Conservation (phyloP, 2,329 filamentous ascomycete genomes). For the Colletotrichum siamense region DNA sequence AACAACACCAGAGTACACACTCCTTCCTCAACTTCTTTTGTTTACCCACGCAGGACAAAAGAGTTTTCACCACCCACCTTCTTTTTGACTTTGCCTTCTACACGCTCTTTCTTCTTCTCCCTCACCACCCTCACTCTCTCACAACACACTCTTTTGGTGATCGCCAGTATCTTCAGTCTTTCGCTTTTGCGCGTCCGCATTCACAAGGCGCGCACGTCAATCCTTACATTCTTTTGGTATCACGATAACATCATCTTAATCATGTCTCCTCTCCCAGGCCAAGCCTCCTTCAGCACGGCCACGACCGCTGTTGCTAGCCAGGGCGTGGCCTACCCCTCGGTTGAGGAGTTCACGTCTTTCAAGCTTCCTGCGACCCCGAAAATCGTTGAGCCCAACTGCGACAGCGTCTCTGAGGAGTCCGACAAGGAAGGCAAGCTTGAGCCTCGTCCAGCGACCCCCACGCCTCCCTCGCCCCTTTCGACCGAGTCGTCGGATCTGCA, state of each 20-base stretch:
- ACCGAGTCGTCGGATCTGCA: not conserved
- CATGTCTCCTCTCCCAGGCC: not conserved
- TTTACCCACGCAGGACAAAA: not conserved
- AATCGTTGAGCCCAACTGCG: not conserved
- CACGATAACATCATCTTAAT: not conserved
- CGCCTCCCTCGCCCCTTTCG: constrained; percentile 1
- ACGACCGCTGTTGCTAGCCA: constrained; percentile 4
- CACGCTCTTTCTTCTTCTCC: not conserved
- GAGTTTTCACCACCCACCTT: not conserved
- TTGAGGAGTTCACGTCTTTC: not conserved
- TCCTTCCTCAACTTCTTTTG: not conserved
- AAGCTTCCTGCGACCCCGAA: not conserved
- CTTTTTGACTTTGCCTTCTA: not conserved
- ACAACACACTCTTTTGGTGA: not conserved
- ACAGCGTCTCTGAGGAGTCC: not conserved
- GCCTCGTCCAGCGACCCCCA: not conserved
- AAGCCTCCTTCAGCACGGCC: constrained; percentile 6
- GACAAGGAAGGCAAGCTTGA: not conserved
- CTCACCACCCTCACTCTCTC: not conserved
- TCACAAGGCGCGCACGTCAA: not conserved
- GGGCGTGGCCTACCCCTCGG: not conserved
- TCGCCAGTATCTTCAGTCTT: not conserved
- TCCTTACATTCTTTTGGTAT: not conserved
- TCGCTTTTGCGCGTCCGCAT: not conserved
- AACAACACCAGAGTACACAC: not conserved